Base-by-base conservation (phyloP, 345 rosid genomes). In the Aegle marmelos region DNA sequence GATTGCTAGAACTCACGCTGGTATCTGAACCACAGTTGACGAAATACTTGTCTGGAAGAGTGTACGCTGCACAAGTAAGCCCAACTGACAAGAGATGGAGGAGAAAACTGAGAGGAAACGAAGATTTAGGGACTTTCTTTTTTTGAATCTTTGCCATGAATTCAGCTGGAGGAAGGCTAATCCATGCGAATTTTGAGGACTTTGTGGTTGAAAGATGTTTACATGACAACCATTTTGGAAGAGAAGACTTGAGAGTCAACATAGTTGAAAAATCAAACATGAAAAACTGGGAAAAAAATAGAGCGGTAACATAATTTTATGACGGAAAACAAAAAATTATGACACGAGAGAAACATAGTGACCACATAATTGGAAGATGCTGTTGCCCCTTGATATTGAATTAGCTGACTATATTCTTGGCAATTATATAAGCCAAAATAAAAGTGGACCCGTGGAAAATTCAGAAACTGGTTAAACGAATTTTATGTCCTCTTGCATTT, bases 1-100 rank as follows among this genome's bases (percentile, higher is more conserved):
- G 76, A 1, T 4, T 0, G 9, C 66, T 24, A 16, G 71, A 41
- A 6, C 11, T 48, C 6, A 69, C 41, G 58, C 24, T 9, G 45
- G 69, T 50, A 27, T 79, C 59, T 31, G 92, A 88, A 2, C 95
- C 95, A 76, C 92, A 91, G 82, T 84, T 90, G 85, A 91, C 37
- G 91, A 86, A 88, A 72, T 78, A 87, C 80, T 79, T 73, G 7
- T 73, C 79, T 0, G 89, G 90, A 36, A 19, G 83, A 72, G 80
- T 64, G 64, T 87, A 84, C 19, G 28, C 59, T 48, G 83, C 70
- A 59, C 81, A 59, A 33, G 66, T 60, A 34, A 73, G 31, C 1
- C 73, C 33, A 50, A 24, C 30, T 3, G 78, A 53, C 5, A 31
- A 72, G 27, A 83, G 45, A 2, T 50, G 60, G 60, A 79, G 76